Conservation (phyloP, 768 basidiomycete genomes). For the Podaxis pistillaris region DNA sequence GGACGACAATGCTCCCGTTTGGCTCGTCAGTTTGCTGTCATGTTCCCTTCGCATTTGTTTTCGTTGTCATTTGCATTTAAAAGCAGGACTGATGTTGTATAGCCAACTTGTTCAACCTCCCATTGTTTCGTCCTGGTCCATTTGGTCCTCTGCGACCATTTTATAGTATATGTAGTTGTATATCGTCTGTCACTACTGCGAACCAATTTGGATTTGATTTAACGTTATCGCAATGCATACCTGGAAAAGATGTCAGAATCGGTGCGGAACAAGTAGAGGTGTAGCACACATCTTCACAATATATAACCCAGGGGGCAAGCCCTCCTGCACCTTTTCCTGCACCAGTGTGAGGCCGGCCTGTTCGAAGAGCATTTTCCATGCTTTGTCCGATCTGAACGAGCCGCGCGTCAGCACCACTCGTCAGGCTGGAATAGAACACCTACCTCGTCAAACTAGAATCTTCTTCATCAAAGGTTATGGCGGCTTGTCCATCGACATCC, state of each 20-base stretch:
- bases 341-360: conserved; percentile 72
- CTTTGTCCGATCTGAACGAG: conserved; percentile 67
- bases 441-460: conserved; percentile 93
- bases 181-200: background rate
- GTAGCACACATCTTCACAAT: conserved; percentile 78
- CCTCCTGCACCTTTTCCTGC: conserved; percentile 75
- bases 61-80: background rate
- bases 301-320: conserved; percentile 80
- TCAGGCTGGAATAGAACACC: background rate
- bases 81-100: background rate
- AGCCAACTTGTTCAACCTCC: background rate
- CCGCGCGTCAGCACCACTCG: background rate
- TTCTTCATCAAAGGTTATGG: conserved; percentile 70
- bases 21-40: background rate
- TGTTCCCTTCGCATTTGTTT: background rate
- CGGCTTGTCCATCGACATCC: conserved; percentile 52
- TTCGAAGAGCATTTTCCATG: conserved; percentile 76
- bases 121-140: background rate
- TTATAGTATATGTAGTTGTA: conserved; percentile 2
- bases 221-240: conserved; percentile 53
- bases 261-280: background rate
- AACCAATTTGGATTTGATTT: background rate
- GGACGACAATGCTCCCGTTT: background rate
- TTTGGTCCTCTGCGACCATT: background rate
- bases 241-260: conserved; percentile 28